phyloP scores from a whole-genome alignment of 2,329 filamentous ascomycete genomes.

The Venturia effusa region DNA sequence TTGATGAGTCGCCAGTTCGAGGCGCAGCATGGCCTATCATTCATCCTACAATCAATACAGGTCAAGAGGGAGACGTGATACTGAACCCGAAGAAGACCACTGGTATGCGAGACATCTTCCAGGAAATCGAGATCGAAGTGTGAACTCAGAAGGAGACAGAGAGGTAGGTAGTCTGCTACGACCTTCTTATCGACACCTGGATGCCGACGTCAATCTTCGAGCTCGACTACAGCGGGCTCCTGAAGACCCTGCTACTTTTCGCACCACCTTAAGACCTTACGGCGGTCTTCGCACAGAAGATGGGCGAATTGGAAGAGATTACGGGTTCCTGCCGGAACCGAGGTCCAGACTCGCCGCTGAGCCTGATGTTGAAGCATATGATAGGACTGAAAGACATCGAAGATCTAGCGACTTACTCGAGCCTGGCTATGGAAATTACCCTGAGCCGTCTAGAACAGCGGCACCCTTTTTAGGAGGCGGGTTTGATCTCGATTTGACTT shows the following conservation, averaged over 20 bases:
- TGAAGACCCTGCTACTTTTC: not conserved
- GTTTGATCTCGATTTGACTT: not conserved
- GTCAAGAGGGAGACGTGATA: not conserved
- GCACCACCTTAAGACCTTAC: not conserved
- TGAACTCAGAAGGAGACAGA: not conserved
- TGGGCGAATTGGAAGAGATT: not conserved
- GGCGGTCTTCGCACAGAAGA: not conserved
- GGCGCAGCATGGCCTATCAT: not conserved
- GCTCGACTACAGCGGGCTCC: not conserved
- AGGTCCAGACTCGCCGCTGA: not conserved
- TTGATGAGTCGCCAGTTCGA: not conserved
- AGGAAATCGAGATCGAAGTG: not conserved
- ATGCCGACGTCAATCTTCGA: not conserved
- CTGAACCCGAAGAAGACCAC: not conserved
- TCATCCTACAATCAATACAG: not conserved
- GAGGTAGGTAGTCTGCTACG: not conserved
- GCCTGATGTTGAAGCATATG: not conserved
- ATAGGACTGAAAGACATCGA: not conserved
- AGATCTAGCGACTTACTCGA: not conserved
- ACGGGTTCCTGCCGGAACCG: not conserved
- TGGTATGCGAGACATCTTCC: not conserved
- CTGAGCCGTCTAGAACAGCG: not conserved
- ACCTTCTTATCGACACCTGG: conserved; percentile 1
- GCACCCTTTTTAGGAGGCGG: not conserved
- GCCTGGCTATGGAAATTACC: not conserved